Percentiles rank a stretch among this genome's conserved stretches.
phyloP scores from a whole-genome alignment of 1,139 yeast species.

The Arxiozyma bovina region DNA sequence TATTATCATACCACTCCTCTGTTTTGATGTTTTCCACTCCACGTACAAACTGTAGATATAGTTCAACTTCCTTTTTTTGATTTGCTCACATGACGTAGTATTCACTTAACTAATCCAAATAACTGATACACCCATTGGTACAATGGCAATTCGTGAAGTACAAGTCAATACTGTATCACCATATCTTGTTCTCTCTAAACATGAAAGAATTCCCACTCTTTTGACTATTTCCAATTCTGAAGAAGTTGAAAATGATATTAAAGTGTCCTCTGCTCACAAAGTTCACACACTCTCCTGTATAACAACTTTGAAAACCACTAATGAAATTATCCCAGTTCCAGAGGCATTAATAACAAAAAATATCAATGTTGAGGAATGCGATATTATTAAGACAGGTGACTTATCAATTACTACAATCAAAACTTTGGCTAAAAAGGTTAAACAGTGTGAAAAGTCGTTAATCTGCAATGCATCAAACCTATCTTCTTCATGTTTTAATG shows the following conservation, averaged over 20 bases:
- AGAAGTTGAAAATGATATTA: constrained; percentile 80
- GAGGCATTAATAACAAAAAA: constrained; percentile 44
- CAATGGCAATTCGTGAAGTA: too few species aligned
- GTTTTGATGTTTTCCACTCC: too few species aligned
- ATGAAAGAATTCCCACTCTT: constrained; percentile 34
- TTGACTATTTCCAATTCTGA: constrained; percentile 77
- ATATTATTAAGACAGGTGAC: constrained; percentile 68
- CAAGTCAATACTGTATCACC: constrained; percentile 26
- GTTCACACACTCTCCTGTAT: constrained; percentile 77
- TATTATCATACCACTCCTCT: too few species aligned
- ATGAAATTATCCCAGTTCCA: constrained; percentile 41
- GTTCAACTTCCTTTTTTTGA: too few species aligned
- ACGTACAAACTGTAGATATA: too few species aligned
- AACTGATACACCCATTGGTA: too few species aligned
- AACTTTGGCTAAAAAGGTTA: background rate
- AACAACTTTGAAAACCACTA: constrained; percentile 78
- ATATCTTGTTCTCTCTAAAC: constrained; percentile 17
- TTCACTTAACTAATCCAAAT: too few species aligned
- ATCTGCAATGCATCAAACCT: background rate
- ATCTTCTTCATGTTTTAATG: background rate
- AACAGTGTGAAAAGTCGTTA: background rate
- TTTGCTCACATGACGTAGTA: too few species aligned
- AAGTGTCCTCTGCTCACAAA: constrained; percentile 68
- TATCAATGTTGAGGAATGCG: constrained; percentile 51
- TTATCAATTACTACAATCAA: background rate